Evolutionary conservation across 1,284 basidiomycete genomes (phyloP).

Genomic region (Wolfiporia cocos): DNA sequence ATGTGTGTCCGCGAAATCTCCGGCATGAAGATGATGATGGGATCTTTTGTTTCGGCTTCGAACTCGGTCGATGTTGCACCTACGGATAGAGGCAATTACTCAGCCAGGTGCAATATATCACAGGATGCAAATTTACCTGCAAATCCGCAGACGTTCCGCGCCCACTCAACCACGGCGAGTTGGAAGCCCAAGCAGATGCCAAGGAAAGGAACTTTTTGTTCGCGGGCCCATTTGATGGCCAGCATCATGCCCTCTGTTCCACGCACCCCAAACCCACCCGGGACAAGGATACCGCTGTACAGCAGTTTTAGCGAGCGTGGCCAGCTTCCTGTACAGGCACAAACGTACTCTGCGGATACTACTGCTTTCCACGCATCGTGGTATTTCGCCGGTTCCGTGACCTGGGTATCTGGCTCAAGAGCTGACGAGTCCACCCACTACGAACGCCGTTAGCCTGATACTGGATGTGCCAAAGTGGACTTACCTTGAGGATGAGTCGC

Average conservation of each 20-base stretch:
- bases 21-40: slow-evolving; percentile 96
- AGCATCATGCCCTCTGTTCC: slow-evolving; percentile 98
- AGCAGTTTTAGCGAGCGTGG: background rate
- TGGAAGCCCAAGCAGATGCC: slow-evolving; percentile 99
- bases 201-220: slow-evolving; percentile 92
- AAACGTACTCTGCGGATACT: slow-evolving; percentile 77
- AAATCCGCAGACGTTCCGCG: slow-evolving; percentile 79
- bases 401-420: slow-evolving; percentile 79
- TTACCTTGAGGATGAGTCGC: slow-evolving; percentile 75
- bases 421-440: slow-evolving; percentile 98
- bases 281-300: slow-evolving; percentile 85
- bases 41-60: slow-evolving; percentile 49
- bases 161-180: slow-evolving; percentile 94
- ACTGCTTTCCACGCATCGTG: slow-evolving; percentile 95
- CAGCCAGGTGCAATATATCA: slow-evolving; percentile 2
- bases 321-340: too few relatives aligned
- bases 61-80: slow-evolving; percentile 92
- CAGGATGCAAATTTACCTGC: slow-evolving; percentile 38
- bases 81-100: slow-evolving; percentile 20
- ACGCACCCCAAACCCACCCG: slow-evolving; percentile 91
- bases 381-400: slow-evolving; percentile 80
- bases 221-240: slow-evolving; percentile 94
- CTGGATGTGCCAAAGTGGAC: slow-evolving; percentile 17
- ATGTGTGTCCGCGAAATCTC: slow-evolving; percentile 98
- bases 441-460: background rate